A percentile compares a stretch with the other conserved stretches of the same genome.
Evolutionary conservation across 1,139 yeast species (phyloP).

Genomic region (Blastobotrys capitulatus): DNA sequence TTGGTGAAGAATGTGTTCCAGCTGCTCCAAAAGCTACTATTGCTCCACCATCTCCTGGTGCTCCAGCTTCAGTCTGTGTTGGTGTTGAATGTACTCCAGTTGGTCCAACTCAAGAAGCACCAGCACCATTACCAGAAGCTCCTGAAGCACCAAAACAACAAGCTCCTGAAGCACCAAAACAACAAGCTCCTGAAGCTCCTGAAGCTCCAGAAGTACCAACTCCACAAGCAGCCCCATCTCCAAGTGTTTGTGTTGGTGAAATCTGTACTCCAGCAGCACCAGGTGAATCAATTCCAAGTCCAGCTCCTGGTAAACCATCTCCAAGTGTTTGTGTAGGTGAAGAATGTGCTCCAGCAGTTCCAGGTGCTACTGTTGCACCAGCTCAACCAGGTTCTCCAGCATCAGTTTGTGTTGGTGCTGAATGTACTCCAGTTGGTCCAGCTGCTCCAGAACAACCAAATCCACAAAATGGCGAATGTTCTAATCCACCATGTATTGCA

Average conservation of each 20-base stretch:
- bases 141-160: neutral
- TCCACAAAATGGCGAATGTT: neutral
- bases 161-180: neutral
- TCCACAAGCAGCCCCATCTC: neutral
- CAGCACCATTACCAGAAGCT: neutral
- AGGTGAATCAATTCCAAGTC: neutral
- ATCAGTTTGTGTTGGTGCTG: neutral
- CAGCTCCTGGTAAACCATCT: neutral
- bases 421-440: conserved; percentile 5
- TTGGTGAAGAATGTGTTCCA: neutral
- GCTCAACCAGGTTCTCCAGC: conserved; percentile 2
- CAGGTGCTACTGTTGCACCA: neutral
- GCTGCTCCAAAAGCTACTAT: neutral
- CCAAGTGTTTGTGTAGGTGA: neutral
- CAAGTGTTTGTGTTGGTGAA: neutral
- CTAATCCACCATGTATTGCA: neutral
- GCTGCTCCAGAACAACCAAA: neutral
- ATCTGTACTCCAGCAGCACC: conserved; percentile 1
- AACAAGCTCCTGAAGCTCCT: neutral
- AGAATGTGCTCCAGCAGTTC: neutral
- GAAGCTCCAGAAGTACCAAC: neutral
- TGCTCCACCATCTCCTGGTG: neutral
- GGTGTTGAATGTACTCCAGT: neutral
- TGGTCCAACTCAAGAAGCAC: neutral
- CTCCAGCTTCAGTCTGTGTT: conserved; percentile 1